Evolutionary conservation across 2,329 filamentous ascomycete species (phyloP).

Genomic region (Dothistroma pini): DNA sequence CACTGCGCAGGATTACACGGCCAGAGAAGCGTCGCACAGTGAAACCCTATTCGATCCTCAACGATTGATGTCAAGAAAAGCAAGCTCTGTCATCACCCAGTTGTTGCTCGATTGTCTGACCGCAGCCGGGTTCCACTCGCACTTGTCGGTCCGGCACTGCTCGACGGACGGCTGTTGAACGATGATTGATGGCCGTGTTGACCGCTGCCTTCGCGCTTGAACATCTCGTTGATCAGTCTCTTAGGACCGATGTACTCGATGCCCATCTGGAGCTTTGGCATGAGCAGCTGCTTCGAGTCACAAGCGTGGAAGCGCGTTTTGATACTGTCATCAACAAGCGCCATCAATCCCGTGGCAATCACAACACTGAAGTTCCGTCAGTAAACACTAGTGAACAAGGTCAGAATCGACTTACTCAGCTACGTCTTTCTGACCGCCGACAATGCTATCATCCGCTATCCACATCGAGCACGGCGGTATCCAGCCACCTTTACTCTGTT

Average conservation of each 20-base stretch:
- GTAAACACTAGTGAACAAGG: conserved; percentile 13
- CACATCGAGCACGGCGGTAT: conserved; percentile 86
- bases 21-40: conserved; percentile 11
- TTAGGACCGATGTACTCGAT: conserved; percentile 62
- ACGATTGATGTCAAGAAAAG: background rate
- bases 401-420: conserved; percentile 67
- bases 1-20: conserved; percentile 11
- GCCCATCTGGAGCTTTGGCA: conserved; percentile 55
- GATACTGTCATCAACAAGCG: conserved; percentile 88
- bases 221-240: conserved; percentile 61
- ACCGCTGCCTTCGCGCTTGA: conserved; percentile 47
- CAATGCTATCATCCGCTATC: conserved; percentile 71
- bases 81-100: conserved; percentile 8
- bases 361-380: conserved; percentile 61
- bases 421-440: conserved; percentile 70
- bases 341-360: conserved; percentile 81
- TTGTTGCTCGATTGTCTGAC: conserved; percentile 19
- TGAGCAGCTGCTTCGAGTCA: conserved; percentile 49
- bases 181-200: conserved; percentile 23
- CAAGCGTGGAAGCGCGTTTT: conserved; percentile 67
- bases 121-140: conserved; percentile 6
- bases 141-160: conserved; percentile 13
- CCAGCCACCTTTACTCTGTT: conserved; percentile 80
- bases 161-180: conserved; percentile 21
- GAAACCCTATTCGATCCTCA: conserved; percentile 7